A percentile compares a stretch with the other conserved stretches of the same genome.
phyloP scores from a whole-genome alignment of 306 rosid species.

The Gastrolobium bilobum region DNA sequence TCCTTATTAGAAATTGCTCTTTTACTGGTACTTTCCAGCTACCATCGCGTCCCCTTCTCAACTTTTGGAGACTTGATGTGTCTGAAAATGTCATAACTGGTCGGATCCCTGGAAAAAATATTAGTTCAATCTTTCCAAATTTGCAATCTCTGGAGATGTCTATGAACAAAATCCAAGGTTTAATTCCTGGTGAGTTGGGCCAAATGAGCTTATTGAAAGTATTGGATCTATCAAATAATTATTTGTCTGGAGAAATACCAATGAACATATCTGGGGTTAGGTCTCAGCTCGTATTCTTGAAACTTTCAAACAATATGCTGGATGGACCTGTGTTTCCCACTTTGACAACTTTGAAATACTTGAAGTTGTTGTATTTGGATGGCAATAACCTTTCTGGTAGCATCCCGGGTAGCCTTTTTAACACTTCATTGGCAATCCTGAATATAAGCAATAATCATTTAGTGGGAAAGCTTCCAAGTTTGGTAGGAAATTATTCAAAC shows the following conservation, averaged over 20 bases:
- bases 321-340: not conserved
- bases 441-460: not conserved
- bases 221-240: not conserved
- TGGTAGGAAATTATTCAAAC: not conserved
- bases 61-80: not conserved
- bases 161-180: not conserved
- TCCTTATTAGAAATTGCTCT: not conserved
- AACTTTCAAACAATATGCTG: not conserved
- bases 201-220: not conserved
- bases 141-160: not conserved
- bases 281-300: not conserved
- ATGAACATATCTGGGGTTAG: too few relatives aligned
- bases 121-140: not conserved
- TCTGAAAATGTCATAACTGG: not conserved
- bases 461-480: not conserved
- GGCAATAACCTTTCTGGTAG: too few relatives aligned
- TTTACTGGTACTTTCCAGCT: slow-evolving; percentile 2
- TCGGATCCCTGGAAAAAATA: not conserved
- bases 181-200: not conserved
- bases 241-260: not conserved
- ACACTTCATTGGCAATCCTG: not conserved
- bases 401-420: not conserved
- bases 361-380: not conserved
- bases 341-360: not conserved
- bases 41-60: not conserved